Evolutionary conservation across 768 basidiomycete genomes (phyloP).

Genomic region (Lanmaoa rubissima): DNA sequence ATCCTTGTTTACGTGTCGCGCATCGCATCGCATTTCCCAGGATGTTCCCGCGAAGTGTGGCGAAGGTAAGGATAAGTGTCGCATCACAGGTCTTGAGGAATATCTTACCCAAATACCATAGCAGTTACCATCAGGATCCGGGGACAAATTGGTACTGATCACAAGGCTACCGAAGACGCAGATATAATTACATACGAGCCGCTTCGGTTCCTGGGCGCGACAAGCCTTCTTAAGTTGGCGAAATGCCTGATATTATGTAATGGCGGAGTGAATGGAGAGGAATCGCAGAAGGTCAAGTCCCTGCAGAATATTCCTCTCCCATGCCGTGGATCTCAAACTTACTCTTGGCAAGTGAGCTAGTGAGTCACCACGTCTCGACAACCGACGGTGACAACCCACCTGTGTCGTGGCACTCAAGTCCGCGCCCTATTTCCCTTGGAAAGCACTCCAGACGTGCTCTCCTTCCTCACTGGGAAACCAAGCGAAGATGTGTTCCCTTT

Average conservation of each 20-base stretch:
- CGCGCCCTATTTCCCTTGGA: conserved; percentile 73
- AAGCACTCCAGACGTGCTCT: conserved; percentile 65
- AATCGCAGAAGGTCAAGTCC: conserved; percentile 14
- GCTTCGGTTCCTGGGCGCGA: neutral
- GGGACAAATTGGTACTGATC: neutral
- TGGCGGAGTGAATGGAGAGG: neutral
- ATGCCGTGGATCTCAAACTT: conserved; percentile 51
- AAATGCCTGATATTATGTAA: neutral
- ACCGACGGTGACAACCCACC: neutral
- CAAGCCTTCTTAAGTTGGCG: neutral
- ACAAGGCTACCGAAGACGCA: neutral
- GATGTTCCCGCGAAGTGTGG: neutral
- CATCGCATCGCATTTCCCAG: neutral
- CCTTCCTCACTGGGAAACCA: conserved; percentile 80
- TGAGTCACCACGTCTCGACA: neutral
- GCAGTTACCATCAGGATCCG: neutral
- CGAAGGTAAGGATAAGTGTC: neutral
- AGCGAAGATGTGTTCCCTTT: conserved; percentile 83
- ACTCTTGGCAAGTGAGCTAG: conserved; percentile 48
- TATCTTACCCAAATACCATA: neutral
- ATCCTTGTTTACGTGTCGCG: conserved; percentile 10
- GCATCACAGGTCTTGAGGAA: too few relatives aligned
- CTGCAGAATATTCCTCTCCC: conserved; percentile 56
- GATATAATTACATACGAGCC: neutral
- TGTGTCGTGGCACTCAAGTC: conserved; percentile 34